Base-by-base conservation (phyloP, 2,329 filamentous ascomycete species). In the Diaporthe destruens region DNA sequence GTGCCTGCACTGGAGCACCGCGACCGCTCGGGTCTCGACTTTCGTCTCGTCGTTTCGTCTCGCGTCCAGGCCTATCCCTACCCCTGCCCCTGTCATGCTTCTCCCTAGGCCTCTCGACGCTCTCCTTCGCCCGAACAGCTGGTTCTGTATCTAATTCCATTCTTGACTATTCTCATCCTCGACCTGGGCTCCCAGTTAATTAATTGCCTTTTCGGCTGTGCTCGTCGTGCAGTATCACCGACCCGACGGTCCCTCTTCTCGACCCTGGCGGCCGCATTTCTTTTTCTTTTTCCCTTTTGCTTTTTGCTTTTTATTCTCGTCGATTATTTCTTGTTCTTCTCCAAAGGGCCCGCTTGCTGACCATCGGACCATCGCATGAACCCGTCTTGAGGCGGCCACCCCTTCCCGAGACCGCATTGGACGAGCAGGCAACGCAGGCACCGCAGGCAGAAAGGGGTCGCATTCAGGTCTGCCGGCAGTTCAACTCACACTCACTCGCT, bases 101-200 rank as follows among this genome's bases (percentile, higher is more conserved):
- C n/a, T 51, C 25, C 49, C 36, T 23, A 18, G 5, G 2, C 29
- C 6, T 39, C 55, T 44, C 49, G 32, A 70, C 68, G 20, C 29
- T 72, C 56, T 44, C 11, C 57, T 69, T 69, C 72, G 49, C 42
- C 61, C 53, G 49, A 57, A 59, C 56, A 69, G 53, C 70, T 65
- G 70, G 72, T 71, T 74, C 36, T 65, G 65, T 67, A n/a, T n/a
- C n/a, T n/a, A 61, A 70, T 69, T 74, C 70, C 70, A 16, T 39
- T 74, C 36, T 20, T 63, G 16, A 36, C 29, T 29, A 29, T 29
- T 29, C 29, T 29, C 29, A 9, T 65, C 23, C 29, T 61, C 34
- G 34, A 23, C 6, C 29, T 63, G 42, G 49, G 9, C 63, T 32
- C 55, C 54, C 42, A 29, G 29, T 29, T 29, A 29, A 29, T 29